These are phyloP conservation scores for Asterella californica DNA, from an alignment of 225 moss, liverwort and hornwort genomes.

Conservation along the genomic window DNA sequence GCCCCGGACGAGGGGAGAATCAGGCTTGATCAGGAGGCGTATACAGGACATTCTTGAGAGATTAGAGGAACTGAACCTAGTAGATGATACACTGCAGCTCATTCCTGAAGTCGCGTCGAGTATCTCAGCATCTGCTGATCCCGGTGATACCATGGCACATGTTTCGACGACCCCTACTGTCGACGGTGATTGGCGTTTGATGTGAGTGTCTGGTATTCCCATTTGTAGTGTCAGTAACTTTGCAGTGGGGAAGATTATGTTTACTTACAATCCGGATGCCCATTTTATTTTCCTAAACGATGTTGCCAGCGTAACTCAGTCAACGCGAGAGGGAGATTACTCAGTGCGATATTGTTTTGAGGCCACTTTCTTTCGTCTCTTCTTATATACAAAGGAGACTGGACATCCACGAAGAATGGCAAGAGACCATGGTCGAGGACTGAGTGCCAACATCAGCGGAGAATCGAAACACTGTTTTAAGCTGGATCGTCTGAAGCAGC, in stretches of 20 bases:
- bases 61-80: slow-evolving; percentile 62
- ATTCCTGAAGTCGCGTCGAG: slow-evolving; percentile 47
- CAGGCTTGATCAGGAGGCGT: slow-evolving; percentile 53
- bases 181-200: slow-evolving; percentile 86
- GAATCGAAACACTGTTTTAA: no score
- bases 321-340: not conserved
- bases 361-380: no score
- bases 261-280: not conserved
- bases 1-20: slow-evolving; percentile 39
- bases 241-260: not conserved
- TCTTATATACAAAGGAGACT: no score
- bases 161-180: slow-evolving; percentile 56
- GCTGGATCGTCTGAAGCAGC: no score
- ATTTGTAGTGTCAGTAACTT: not conserved
- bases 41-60: slow-evolving; percentile 56
- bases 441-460: no score
- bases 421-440: no score
- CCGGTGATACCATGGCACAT: slow-evolving; percentile 50
- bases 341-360: not conserved
- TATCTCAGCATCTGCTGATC: slow-evolving; percentile 43
- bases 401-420: no score
- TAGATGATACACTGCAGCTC: slow-evolving; percentile 38
- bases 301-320: not conserved
- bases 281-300: not conserved
- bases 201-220: slow-evolving; percentile 43